Conservation (phyloP, 2,329 filamentous ascomycete genomes). For the Dendryphion nanum region DNA sequence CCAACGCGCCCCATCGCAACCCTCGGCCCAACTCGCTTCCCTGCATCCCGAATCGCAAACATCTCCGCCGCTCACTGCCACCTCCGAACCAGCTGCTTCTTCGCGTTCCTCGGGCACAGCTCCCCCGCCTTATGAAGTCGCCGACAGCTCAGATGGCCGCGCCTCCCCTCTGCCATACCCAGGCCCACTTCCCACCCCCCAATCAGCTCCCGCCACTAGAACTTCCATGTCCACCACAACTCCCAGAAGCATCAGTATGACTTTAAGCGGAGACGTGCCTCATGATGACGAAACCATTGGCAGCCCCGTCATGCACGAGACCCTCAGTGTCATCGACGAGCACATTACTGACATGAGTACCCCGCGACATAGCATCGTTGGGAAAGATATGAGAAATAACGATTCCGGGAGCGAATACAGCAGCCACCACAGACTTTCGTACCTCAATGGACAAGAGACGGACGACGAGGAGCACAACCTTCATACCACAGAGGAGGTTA, state of each 20-base stretch:
- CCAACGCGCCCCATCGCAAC: constrained; percentile 28
- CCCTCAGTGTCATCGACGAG: constrained; percentile 92
- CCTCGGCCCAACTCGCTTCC: constrained; percentile 10
- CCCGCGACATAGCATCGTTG: constrained; percentile 53
- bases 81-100: too few species aligned
- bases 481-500: constrained; percentile 73
- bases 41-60: constrained; percentile 14
- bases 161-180: not conserved
- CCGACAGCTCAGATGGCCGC: too few species aligned
- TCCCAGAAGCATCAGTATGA: constrained; percentile 36
- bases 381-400: constrained; percentile 56
- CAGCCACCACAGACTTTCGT: constrained; percentile 77
- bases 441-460: constrained; percentile 91
- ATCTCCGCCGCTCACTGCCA: constrained; percentile 16
- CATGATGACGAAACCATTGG: constrained; percentile 50
- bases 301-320: constrained; percentile 87
- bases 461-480: constrained; percentile 81
- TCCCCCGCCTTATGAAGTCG: too few species aligned
- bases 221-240: constrained; percentile 14
- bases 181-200: not conserved
- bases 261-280: constrained; percentile 28
- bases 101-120: too few species aligned
- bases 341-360: constrained; percentile 86
- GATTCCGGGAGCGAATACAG: constrained; percentile 92
- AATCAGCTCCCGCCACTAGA: constrained; percentile 7